Percentiles rank a stretch among this genome's conserved stretches.
Conservation (phyloP, 2,329 filamentous ascomycete species). For the Fusarium luffae region DNA sequence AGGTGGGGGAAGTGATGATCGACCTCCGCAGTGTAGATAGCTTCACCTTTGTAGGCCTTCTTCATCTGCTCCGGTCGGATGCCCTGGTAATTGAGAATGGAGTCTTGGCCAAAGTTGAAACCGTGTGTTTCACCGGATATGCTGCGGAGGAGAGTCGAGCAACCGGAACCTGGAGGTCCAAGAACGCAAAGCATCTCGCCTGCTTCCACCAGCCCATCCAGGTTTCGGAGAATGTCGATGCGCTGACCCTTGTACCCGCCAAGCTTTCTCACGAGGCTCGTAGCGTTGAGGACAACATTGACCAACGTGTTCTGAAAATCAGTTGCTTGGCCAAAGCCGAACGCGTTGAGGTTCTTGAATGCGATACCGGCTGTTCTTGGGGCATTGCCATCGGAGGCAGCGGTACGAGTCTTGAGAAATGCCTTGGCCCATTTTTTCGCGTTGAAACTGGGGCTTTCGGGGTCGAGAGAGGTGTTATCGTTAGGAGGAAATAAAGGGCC, state of each 20-base stretch:
- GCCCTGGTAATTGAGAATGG: constrained; percentile 78
- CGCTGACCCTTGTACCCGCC: constrained; percentile 64
- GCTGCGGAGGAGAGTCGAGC: constrained; percentile 83
- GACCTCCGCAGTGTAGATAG: constrained; percentile 84
- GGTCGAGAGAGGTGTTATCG: constrained; percentile 48
- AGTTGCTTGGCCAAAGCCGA: constrained; percentile 71
- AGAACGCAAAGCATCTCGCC: constrained; percentile 80
- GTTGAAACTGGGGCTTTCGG: constrained; percentile 54
- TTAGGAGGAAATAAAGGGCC: constrained; percentile 36
- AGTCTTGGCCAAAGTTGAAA: constrained; percentile 72
- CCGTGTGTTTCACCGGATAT: constrained; percentile 83
- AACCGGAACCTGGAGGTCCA: constrained; percentile 75
- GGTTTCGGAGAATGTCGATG: constrained; percentile 72
- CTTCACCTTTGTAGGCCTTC: constrained; percentile 78
- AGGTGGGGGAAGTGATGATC: constrained; percentile 81
- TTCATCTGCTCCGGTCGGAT: constrained; percentile 77
- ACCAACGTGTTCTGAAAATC: constrained; percentile 74
- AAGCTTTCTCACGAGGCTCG: constrained; percentile 56
- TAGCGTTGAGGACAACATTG: constrained; percentile 64
- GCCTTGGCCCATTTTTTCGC: constrained; percentile 57
- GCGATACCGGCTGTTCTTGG: constrained; percentile 70
- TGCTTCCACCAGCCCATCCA: constrained; percentile 72
- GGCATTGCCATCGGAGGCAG: constrained; percentile 56
- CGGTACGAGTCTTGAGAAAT: constrained; percentile 40
- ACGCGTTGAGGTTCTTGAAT: constrained; percentile 72